Base-by-base conservation (phyloP, 345 rosid species). In the Ceriops tagal region DNA sequence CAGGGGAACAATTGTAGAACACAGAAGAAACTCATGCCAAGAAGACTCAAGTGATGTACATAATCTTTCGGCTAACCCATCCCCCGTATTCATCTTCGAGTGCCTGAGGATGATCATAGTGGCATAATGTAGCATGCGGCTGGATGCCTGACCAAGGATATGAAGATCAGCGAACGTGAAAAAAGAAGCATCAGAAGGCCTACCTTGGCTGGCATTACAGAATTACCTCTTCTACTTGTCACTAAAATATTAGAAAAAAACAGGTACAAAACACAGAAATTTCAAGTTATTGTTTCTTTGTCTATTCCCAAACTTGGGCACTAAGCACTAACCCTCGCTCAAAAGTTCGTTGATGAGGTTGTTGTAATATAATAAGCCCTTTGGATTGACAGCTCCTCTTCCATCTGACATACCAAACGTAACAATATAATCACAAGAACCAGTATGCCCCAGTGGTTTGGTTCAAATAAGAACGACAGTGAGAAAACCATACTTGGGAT, bases 61-160 rank as follows among this genome's bases (percentile, higher is more conserved):
- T 80, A 34, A 82, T 81, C 57, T 61, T 83, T 72, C 61, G 70
- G 73, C 76, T 82, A 67, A 87, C 13, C 91, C 92, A 91, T 78
- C 92, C 89, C 58, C 86, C 89, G 75, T 87, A 89, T 67, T 87
- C 91, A 27, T 87, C 92, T 79, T 91, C 89, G n/a, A 91, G 79
- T 18, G 70, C 79, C 63, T 83, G 97, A 13, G 91, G 97, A 66
- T 77, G 85, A 78, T 91, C 92, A 60, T 58, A 79, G 69, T 91
- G 69, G 75, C 66, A 70, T 31, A 91, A 69, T 22, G 89, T 80
- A 66, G 70, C 89, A 43, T 88, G 87, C 27, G 91, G 89, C 63
- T 87, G 80, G 58, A 91, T 86, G 59, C 95, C 92, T 86, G 79
- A 37, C 53, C 20, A 49, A 30, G 37, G 69, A 62, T 35, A 20